Conservation (phyloP, 805 yeast genomes). For the Yamadazyma ubonensis region DNA sequence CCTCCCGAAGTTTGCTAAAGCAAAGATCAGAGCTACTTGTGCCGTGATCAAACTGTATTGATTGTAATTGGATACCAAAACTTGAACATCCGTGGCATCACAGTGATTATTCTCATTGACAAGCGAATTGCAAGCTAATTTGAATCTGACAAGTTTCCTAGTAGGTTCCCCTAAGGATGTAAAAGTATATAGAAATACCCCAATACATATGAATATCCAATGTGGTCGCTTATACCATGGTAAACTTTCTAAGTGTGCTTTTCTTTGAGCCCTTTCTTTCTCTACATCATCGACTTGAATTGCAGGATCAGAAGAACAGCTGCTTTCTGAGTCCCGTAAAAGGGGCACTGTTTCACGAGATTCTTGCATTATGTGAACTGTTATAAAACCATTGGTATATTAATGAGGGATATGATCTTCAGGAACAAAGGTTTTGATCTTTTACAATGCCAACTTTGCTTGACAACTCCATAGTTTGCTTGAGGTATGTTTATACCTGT, state of each 20-base stretch:
- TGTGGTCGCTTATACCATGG: conserved; percentile 4
- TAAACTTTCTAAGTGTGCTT: neutral
- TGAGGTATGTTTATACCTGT: neutral
- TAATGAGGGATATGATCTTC: neutral
- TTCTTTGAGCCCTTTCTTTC: conserved; percentile 2
- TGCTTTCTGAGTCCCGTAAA: neutral
- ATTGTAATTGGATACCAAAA: conserved; percentile 44
- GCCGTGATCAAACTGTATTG: conserved; percentile 39
- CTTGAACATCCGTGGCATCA: conserved; percentile 30
- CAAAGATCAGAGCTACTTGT: conserved; percentile 49
- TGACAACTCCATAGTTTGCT: conserved; percentile 1
- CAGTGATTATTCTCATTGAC: conserved; percentile 20
- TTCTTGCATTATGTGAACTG: neutral
- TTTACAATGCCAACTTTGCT: neutral
- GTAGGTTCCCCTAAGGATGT: conserved; percentile 33
- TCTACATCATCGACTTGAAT: neutral
- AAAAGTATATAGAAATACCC: conserved; percentile 11
- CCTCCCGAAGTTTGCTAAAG: conserved; percentile 51
- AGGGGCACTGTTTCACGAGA: neutral
- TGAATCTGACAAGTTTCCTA: conserved; percentile 34
- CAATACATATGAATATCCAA: conserved; percentile 6
- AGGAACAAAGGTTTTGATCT: neutral
- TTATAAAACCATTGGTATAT: neutral
- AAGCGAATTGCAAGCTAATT: conserved; percentile 25
- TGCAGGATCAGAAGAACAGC: neutral